Evolutionary conservation across 1,284 basidiomycete species (phyloP).

Genomic region (Ustilago trichophora): DNA sequence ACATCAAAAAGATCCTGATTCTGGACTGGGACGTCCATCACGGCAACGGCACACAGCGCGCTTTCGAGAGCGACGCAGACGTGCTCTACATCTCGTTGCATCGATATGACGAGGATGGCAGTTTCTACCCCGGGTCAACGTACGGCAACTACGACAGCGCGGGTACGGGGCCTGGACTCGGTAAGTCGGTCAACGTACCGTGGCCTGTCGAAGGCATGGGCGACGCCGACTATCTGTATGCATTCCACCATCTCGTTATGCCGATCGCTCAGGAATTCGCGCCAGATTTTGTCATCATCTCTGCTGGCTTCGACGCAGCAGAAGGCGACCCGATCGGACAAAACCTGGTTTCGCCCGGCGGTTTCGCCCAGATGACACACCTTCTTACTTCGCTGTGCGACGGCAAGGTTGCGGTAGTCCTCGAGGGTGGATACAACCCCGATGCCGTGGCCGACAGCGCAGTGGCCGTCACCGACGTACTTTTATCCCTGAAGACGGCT

Average conservation of each 20-base stretch:
- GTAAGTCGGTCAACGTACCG: conserved; percentile 90
- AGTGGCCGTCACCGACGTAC: conserved; percentile 81
- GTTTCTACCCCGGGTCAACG: conserved; percentile 89
- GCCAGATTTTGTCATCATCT: conserved; percentile 95
- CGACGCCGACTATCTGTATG: conserved; percentile 95
- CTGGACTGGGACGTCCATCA: conserved; percentile 99
- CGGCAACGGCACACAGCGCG: conserved; percentile 95
- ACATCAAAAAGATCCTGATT: conserved; percentile 78
- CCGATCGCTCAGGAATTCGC: conserved; percentile 95
- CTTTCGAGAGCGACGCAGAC: conserved; percentile 88
- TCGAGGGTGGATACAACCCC: conserved; percentile 98
- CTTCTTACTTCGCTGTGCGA: conserved; percentile 89
- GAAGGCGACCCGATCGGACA: conserved; percentile 89
- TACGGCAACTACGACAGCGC: conserved; percentile 86
- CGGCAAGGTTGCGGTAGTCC: conserved; percentile 87
- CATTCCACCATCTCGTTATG: conserved; percentile 95
- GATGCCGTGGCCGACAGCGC: conserved; percentile 87
- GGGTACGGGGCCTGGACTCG: conserved; percentile 80
- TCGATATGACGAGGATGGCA: conserved; percentile 78
- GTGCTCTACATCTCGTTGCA: conserved; percentile 97
- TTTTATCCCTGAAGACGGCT: conserved; percentile 86
- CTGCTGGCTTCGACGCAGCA: conserved; percentile 97
- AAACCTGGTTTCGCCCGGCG: conserved; percentile 89
- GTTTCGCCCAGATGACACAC: conserved; percentile 98
- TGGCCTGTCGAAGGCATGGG: conserved; percentile 90